Conservation (phyloP, 1,284 basidiomycete genomes). For the Trichosporon faecale region DNA sequence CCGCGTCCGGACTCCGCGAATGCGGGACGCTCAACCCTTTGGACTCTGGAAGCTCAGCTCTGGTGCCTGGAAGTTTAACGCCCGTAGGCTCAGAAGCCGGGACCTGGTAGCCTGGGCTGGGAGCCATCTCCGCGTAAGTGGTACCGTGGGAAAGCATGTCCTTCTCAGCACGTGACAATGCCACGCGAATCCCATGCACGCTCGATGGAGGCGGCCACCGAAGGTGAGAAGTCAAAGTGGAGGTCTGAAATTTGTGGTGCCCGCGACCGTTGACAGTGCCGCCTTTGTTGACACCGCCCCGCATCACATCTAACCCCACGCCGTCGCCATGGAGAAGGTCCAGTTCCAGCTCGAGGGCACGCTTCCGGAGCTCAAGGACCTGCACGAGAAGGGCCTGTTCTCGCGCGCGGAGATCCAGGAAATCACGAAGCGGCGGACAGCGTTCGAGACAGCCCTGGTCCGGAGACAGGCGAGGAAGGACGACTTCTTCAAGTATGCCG, state of each 20-base stretch:
- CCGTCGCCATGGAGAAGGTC: conserved; percentile 74
- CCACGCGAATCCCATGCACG: no score
- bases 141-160: no score
- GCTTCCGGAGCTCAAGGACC: conserved; percentile 92
- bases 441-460: conserved; percentile 78
- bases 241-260: background rate
- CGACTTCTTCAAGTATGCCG: conserved; percentile 86
- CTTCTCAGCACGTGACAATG: background rate
- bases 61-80: background rate
- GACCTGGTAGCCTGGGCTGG: no score
- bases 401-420: conserved; percentile 65
- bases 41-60: background rate
- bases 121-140: no score
- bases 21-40: background rate
- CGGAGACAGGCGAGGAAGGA: conserved; percentile 76
- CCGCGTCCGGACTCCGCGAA: background rate
- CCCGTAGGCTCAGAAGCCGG: background rate
- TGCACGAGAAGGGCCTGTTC: conserved; percentile 83
- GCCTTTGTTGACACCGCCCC: background rate
- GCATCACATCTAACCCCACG: background rate
- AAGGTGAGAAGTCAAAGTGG: background rate
- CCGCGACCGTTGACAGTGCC: no score
- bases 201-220: background rate
- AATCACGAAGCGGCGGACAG: conserved; percentile 79
- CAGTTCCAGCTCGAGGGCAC: conserved; percentile 95